These are phyloP conservation scores for Alliaria petiolata DNA, from an alignment of 345 rosid genomes.

Conservation along the genomic window DNA sequence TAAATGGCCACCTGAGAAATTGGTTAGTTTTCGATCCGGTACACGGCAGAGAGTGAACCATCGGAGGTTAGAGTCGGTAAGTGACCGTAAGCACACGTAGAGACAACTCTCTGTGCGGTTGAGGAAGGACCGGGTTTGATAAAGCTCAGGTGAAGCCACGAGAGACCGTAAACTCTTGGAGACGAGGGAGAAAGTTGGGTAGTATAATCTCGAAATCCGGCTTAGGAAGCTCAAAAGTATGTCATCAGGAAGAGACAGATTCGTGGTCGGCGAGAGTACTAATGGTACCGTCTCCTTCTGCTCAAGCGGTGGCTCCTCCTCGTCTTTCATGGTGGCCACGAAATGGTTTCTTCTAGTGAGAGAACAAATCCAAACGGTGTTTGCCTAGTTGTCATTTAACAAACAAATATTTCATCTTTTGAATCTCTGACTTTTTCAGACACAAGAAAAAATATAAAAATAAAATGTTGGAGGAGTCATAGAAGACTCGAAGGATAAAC, in stretches of 20 bases:
- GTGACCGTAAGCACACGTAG: no score
- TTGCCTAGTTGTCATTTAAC: neutral
- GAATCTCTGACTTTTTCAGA: neutral
- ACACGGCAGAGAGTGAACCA: no score
- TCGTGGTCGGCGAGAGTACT: neutral
- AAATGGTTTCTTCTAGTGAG: neutral
- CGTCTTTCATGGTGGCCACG: neutral
- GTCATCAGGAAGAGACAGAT: conserved; percentile 50
- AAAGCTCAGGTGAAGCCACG: no score
- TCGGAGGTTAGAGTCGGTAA: no score
- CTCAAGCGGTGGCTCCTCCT: neutral
- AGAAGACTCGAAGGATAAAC: neutral
- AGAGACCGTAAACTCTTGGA: no score
- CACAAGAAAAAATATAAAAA: neutral
- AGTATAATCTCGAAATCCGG: no score
- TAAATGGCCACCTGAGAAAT: no score
- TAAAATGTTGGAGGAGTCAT: neutral
- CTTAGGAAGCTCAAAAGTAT: conserved; percentile 55
- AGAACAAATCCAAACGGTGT: neutral
- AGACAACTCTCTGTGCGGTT: no score
- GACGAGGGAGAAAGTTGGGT: no score
- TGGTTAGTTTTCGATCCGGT: no score
- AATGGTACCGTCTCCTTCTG: neutral
- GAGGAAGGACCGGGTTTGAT: no score
- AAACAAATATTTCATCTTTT: neutral